phyloP scores from a whole-genome alignment of 768 basidiomycete genomes.

The Termitomyces eurrhizus region DNA sequence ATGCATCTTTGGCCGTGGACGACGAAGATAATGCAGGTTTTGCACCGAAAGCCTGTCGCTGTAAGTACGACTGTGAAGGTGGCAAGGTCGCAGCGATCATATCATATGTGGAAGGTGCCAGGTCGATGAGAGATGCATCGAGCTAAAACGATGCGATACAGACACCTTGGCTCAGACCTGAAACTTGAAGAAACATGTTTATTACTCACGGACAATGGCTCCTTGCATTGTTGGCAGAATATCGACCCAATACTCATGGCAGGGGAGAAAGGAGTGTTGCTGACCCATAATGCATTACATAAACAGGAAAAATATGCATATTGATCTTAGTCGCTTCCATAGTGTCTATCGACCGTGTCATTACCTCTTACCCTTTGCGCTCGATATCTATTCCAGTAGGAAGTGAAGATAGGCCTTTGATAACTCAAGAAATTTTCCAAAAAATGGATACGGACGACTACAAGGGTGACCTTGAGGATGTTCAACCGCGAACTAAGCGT shows the following conservation, averaged over 20 bases:
- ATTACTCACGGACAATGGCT: constrained; percentile 70
- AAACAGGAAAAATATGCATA: neutral
- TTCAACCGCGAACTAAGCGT: constrained; percentile 37
- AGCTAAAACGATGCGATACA: constrained; percentile 38
- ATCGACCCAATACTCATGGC: constrained; percentile 39
- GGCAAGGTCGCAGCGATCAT: constrained; percentile 73
- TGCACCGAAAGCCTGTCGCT: constrained; percentile 36
- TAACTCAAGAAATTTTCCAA: neutral
- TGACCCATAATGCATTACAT: neutral
- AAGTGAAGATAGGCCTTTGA: neutral
- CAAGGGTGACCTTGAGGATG: constrained; percentile 20
- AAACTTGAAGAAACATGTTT: neutral
- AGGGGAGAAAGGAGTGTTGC: neutral
- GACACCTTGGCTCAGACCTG: neutral
- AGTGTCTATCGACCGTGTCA: neutral
- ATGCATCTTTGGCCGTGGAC: constrained; percentile 53
- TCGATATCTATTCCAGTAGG: neutral
- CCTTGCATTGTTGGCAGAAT: constrained; percentile 88
- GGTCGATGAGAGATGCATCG: constrained; percentile 87
- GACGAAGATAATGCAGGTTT: constrained; percentile 46
- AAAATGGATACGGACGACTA: constrained; percentile 15
- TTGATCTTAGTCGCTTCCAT: neutral
- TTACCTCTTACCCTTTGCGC: neutral
- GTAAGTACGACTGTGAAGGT: constrained; percentile 38
- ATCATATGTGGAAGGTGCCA: constrained; percentile 85